phyloP scores from a whole-genome alignment of 1,284 basidiomycete genomes.

The Exsudoporus floridanus region DNA sequence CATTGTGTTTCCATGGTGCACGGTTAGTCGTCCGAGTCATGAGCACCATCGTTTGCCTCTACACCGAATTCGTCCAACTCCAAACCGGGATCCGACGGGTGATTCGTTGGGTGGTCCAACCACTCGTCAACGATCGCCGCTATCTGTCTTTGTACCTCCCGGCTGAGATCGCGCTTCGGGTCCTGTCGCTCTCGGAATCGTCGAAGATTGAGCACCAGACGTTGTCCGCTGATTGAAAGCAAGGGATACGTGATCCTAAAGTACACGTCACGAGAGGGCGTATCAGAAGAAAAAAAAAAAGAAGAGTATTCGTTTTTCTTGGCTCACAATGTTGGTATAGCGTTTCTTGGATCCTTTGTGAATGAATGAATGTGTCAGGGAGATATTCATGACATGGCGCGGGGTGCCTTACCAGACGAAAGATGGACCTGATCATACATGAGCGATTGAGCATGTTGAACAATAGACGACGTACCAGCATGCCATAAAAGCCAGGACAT shows the following conservation, averaged over 20 bases:
- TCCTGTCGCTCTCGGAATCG: background rate
- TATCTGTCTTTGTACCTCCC: slow-evolving; percentile 19
- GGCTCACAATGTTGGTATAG: slow-evolving; percentile 15
- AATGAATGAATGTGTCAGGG: too few species aligned
- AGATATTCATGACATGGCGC: background rate
- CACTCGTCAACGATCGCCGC: background rate
- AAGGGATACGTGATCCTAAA: slow-evolving; percentile 14
- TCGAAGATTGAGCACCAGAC: slow-evolving; percentile 28
- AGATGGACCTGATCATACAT: slow-evolving; percentile 10
- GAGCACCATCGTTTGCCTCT: too few species aligned
- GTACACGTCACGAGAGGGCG: background rate
- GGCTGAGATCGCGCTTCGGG: slow-evolving; percentile 11
- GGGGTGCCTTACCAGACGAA: slow-evolving; percentile 5
- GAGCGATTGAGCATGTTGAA: background rate
- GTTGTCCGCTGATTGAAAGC: slow-evolving; percentile 21
- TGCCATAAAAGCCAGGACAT: slow-evolving; percentile 8
- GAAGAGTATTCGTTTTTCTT: too few species aligned
- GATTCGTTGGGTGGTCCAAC: too few species aligned
- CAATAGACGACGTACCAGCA: slow-evolving; percentile 19
- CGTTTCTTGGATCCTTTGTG: slow-evolving; percentile 23
- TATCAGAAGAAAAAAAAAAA: background rate
- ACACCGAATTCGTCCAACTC: slow-evolving; percentile 2
- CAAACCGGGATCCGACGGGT: background rate
- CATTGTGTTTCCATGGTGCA: background rate
- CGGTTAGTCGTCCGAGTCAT: background rate